Evolutionary conservation across 441 rosid genomes (phyloP).

Genomic region (Hura crepitans): DNA sequence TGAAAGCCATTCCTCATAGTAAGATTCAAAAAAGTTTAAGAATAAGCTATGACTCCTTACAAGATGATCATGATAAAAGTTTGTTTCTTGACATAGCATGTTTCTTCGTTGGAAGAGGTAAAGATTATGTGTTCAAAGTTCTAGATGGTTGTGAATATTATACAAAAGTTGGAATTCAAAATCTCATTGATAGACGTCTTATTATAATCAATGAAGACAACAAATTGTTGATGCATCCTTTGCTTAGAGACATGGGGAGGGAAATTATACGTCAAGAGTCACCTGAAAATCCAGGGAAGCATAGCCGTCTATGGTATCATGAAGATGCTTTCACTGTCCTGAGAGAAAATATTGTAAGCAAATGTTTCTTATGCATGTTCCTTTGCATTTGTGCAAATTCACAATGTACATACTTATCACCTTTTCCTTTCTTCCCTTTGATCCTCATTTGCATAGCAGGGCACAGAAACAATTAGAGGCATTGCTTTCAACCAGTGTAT

Average conservation of each 20-base stretch:
- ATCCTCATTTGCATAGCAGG: constrained; percentile 16
- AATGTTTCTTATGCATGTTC: neutral
- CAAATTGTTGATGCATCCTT: constrained; percentile 20
- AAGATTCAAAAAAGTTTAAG: constrained; percentile 18
- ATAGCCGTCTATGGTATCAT: constrained; percentile 40
- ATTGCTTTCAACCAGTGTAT: constrained; percentile 8
- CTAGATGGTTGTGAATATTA: constrained; percentile 24
- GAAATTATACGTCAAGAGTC: constrained; percentile 40
- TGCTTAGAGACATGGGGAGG: constrained; percentile 50
- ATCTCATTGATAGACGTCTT: constrained; percentile 25
- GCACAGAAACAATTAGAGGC: constrained; percentile 29
- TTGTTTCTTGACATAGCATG: constrained; percentile 30
- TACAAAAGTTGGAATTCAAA: constrained; percentile 21
- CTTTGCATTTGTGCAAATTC: neutral
- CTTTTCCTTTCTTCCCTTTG: neutral
- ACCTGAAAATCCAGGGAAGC: constrained; percentile 31
- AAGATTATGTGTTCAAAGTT: constrained; percentile 18
- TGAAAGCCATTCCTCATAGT: constrained; percentile 25
- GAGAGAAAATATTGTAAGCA: constrained; percentile 25
- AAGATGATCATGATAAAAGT: constrained; percentile 18
- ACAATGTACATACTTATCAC: neutral
- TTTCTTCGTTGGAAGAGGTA: constrained; percentile 25
- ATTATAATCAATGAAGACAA: constrained; percentile 6
- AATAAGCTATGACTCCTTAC: constrained; percentile 23
- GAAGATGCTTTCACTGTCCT: constrained; percentile 22